Percentiles rank a stretch among this genome's conserved stretches.
Evolutionary conservation across 2,329 filamentous ascomycete species (phyloP).

Genomic region (Verticillium tricorpus): DNA sequence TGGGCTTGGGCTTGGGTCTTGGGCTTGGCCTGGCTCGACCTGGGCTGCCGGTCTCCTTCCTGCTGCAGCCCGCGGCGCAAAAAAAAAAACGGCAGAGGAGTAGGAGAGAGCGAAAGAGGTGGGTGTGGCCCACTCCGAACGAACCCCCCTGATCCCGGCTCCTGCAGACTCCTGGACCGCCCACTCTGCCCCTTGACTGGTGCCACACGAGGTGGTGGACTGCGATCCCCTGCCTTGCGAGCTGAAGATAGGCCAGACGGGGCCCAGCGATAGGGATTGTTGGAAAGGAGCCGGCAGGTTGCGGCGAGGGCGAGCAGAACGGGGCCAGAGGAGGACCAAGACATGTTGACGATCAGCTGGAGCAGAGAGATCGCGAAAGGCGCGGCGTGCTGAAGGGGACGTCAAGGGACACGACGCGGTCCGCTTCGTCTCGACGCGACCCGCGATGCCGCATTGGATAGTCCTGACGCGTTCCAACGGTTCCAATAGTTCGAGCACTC

Average conservation of each 20-base stretch:
- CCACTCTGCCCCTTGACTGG: slow-evolving; percentile 6
- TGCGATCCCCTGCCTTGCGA: slow-evolving; percentile 7
- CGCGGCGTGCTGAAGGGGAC: neutral
- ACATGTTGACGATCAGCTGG: neutral
- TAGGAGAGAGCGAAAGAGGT: neutral
- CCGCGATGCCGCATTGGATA: neutral
- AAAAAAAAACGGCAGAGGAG: neutral
- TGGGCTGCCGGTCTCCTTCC: neutral
- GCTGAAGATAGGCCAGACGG: slow-evolving; percentile 14
- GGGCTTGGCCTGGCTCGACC: neutral
- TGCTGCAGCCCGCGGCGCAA: neutral
- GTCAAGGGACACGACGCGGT: slow-evolving; percentile 1
- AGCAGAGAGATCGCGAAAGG: neutral
- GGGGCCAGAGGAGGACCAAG: neutral
- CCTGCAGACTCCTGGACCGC: slow-evolving; percentile 8
- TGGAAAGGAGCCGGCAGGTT: slow-evolving; percentile 3
- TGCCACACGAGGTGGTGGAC: slow-evolving; percentile 11
- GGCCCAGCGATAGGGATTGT: neutral
- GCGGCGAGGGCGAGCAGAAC: slow-evolving; percentile 6
- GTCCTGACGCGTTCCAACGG: neutral
- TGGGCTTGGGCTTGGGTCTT: neutral
- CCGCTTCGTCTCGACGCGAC: neutral
- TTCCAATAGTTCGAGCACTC: neutral
- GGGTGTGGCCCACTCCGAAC: neutral
- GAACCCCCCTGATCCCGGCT: slow-evolving; percentile 8